Evolutionary conservation across 352 stramenopile species (phyloP).

Genomic region (Phytophthora ohioensis): DNA sequence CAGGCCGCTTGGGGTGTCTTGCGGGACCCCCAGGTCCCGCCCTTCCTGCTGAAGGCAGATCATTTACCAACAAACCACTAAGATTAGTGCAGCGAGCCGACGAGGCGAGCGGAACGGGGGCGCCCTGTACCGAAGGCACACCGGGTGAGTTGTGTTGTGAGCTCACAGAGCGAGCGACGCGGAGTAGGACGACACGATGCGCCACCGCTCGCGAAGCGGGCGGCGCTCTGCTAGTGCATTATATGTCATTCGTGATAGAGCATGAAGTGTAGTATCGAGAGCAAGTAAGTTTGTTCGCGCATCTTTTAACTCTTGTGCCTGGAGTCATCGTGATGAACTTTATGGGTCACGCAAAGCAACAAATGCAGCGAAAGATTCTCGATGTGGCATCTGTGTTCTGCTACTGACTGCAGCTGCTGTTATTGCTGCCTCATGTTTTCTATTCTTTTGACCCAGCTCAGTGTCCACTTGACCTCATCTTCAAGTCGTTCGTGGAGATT

Average conservation of each 20-base stretch:
- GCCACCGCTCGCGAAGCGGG: neutral
- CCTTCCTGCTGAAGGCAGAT: no score
- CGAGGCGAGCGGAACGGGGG: no score
- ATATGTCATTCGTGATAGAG: conserved; percentile 49
- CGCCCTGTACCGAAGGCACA: no score
- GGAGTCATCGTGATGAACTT: conserved; percentile 52
- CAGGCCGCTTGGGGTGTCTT: no score
- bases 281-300: conserved; percentile 68
- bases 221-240: neutral
- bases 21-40: no score
- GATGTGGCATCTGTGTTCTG: conserved; percentile 13
- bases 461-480: conserved; percentile 66
- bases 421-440: conserved; percentile 32
- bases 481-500: conserved; percentile 55
- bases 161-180: no score
- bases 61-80: no score
- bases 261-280: conserved; percentile 66
- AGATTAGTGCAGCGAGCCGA: no score
- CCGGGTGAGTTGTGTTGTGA: no score
- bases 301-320: conserved; percentile 66
- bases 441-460: conserved; percentile 61
- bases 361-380: conserved; percentile 18
- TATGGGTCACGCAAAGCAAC: conserved; percentile 34
- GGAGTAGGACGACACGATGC: no score
- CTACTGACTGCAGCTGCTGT: neutral